Conservation (phyloP, 2,329 filamentous ascomycete genomes). For the Aspergillus sp. region DNA sequence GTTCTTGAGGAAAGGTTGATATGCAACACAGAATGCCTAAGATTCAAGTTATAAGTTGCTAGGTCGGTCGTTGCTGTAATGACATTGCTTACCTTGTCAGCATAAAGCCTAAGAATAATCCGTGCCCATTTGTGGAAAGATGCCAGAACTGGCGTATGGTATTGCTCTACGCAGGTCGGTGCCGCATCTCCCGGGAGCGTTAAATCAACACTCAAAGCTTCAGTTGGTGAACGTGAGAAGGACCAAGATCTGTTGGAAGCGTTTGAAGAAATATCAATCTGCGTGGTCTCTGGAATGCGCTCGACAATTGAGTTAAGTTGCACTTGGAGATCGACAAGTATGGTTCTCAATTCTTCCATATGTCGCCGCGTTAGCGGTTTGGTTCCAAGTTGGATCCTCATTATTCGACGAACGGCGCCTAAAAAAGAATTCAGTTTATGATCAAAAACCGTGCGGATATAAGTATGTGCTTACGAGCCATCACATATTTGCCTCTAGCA, state of each 20-base stretch:
- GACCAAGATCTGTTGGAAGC: slow-evolving; percentile 25
- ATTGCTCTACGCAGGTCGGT: slow-evolving; percentile 41
- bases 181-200: slow-evolving; percentile 38
- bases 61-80: background rate
- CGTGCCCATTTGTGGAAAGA: slow-evolving; percentile 50
- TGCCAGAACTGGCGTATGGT: slow-evolving; percentile 43
- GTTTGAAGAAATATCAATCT: slow-evolving; percentile 21
- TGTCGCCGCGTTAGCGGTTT: slow-evolving; percentile 44
- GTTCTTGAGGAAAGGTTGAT: slow-evolving; percentile 51
- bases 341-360: slow-evolving; percentile 45
- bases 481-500: slow-evolving; percentile 46
- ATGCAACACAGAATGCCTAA: slow-evolving; percentile 48
- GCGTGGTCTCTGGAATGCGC: slow-evolving; percentile 40
- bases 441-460: background rate
- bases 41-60: background rate
- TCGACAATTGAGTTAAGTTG: slow-evolving; percentile 45
- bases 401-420: slow-evolving; percentile 45
- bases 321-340: slow-evolving; percentile 42
- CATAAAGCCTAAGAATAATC: slow-evolving; percentile 46
- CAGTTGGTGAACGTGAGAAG: slow-evolving; percentile 29
- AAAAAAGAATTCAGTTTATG: background rate
- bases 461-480: slow-evolving; percentile 39
- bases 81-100: slow-evolving; percentile 39
- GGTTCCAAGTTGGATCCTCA: slow-evolving; percentile 47
- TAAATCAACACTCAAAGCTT: slow-evolving; percentile 24